phyloP scores from a whole-genome alignment of 1,139 yeast genomes.

The Kurtzmaniella quercitrusa region DNA sequence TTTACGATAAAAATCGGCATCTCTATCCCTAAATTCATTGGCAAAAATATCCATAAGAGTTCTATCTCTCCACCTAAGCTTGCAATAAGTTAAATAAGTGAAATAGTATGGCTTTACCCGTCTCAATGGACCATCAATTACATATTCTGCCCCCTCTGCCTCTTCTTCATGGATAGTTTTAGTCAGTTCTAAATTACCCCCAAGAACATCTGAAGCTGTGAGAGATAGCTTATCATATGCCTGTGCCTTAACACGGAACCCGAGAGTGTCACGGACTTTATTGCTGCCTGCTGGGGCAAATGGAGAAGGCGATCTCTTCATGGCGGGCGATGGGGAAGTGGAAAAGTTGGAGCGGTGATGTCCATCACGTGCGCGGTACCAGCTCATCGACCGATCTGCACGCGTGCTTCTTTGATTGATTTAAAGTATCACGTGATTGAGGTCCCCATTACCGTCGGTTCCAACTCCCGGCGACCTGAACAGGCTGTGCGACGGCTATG shows the following conservation, averaged over 20 bases:
- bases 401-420: background rate
- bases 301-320: slow-evolving; percentile 22
- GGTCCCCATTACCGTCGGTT: too few species aligned
- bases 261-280: slow-evolving; percentile 41
- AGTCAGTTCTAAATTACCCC: slow-evolving; percentile 22
- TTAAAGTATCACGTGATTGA: background rate
- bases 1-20: slow-evolving; percentile 60
- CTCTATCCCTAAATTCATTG: slow-evolving; percentile 80
- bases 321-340: slow-evolving; percentile 1
- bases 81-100: slow-evolving; percentile 88
- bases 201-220: slow-evolving; percentile 41
- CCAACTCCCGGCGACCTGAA: too few species aligned
- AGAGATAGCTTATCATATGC: slow-evolving; percentile 38
- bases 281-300: slow-evolving; percentile 14
- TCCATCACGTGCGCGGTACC: background rate
- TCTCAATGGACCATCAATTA: slow-evolving; percentile 58
- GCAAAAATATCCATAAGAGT: slow-evolving; percentile 75
- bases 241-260: slow-evolving; percentile 47
- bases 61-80: slow-evolving; percentile 85
- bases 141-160: slow-evolving; percentile 48
- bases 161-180: slow-evolving; percentile 54
- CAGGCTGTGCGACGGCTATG: too few species aligned
- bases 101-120: slow-evolving; percentile 81
- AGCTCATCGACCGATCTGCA: background rate
- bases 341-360: too few species aligned